phyloP scores from a whole-genome alignment of 352 stramenopile species.

The Phytophthora megakarya region DNA sequence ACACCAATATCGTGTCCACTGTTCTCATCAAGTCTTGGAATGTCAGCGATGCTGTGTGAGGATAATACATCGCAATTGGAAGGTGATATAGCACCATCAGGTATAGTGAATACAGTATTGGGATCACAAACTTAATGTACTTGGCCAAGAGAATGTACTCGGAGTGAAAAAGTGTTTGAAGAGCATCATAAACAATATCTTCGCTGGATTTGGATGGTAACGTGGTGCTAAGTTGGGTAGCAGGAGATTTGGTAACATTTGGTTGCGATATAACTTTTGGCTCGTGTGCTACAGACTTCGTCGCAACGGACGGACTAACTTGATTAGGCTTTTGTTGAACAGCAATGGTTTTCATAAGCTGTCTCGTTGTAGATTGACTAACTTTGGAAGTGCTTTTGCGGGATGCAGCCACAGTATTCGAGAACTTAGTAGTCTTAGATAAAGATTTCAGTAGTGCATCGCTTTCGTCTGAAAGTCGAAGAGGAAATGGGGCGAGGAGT shows the following conservation, averaged over 20 bases:
- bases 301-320: too few species aligned
- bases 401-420: not conserved
- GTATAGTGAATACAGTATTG: conserved; percentile 25
- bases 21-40: not conserved
- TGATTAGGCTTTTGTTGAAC: not conserved
- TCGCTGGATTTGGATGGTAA: not conserved
- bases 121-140: conserved; percentile 37
- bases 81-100: conserved; percentile 20
- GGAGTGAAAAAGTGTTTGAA: conserved; percentile 29
- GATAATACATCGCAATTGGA: conserved; percentile 30
- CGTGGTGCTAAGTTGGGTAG: not conserved
- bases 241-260: not conserved
- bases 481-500: conserved; percentile 7
- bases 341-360: not conserved
- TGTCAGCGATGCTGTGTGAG: conserved; percentile 13
- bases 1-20: conserved; percentile 5
- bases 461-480: conserved; percentile 5
- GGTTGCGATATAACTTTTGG: not conserved
- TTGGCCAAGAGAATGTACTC: conserved; percentile 32
- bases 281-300: not conserved
- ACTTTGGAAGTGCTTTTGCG: not conserved
- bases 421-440: not conserved
- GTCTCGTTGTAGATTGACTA: not conserved
- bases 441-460: not conserved
- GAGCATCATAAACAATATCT: not conserved